Base-by-base conservation (phyloP, 1,284 basidiomycete species). In the Phylloporus gajari region DNA sequence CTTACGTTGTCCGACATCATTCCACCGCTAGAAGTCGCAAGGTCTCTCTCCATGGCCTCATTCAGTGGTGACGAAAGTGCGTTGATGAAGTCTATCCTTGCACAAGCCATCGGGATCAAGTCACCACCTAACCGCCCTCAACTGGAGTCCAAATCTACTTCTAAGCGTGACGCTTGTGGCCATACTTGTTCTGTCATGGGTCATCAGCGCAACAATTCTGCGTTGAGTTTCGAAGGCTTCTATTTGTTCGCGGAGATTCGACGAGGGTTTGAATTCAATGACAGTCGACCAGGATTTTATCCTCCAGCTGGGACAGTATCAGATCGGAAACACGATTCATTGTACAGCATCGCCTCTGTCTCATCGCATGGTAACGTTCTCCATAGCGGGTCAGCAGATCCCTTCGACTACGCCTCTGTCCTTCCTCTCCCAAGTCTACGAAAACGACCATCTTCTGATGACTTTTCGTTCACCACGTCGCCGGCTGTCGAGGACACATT, bases 321-420 rank as follows among this genome's bases (percentile, higher is more conserved):
- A 53, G 77, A 80, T 51, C 79, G 72, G 23, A 85, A 84, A 63
- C 87, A 88, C 17, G 90, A 93, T 62, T 95, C 94, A 0, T 75
- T 90, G 13, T 88, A 92, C 80, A 95, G 93, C 78, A 91, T 96
- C 65, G 91, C 93, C 0, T 95, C 94, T 0, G 90, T 96, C 35
- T 96, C 94, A 0, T 95, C 93, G 0, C 94, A 94, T 69, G 94
- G 94, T 3, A 87, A 86, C 4, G 89, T 93, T 40, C 85, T 94
- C 73, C 88, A 92, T 68, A 82, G 86, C 23, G 93, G 93, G 42
- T 83, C 87, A 2, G 82, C 82, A 1, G 93, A 95, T 80, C 93
- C 94, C 1, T 96, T 95, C 81, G 92, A 93, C 65, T 95, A 92
- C 74, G 91, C 85, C 1, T 69, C 70, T 2, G 19, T 69, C 1